Percentiles rank a stretch among this genome's conserved stretches.
Evolutionary conservation across 805 yeast species (phyloP).

Genomic region (Priceomyces melissophilus): DNA sequence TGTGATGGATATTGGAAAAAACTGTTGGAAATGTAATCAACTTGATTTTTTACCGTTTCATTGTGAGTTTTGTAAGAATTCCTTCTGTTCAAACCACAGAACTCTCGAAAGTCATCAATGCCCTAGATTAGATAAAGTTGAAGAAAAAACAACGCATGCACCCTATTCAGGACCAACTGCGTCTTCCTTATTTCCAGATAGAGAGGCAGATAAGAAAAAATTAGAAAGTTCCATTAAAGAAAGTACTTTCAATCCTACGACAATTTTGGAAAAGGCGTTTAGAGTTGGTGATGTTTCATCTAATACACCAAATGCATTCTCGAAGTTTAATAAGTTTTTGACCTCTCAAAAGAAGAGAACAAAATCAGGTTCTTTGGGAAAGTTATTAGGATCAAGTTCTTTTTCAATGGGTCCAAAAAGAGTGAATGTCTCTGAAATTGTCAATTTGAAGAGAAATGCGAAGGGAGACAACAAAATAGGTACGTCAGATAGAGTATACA

Average conservation of each 20-base stretch:
- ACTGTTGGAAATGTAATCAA: slow-evolving; percentile 49
- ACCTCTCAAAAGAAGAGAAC: slow-evolving; percentile 18
- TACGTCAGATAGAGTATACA: slow-evolving; percentile 43
- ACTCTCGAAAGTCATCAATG: slow-evolving; percentile 31
- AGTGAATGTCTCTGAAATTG: slow-evolving; percentile 19
- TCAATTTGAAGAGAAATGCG: slow-evolving; percentile 43
- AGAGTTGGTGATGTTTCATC: slow-evolving; percentile 26
- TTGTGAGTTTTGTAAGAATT: slow-evolving; percentile 46
- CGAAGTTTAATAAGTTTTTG: slow-evolving; percentile 25
- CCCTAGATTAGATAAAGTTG: slow-evolving; percentile 12
- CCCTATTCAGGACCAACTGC: slow-evolving; percentile 34
- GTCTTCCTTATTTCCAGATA: slow-evolving; percentile 49
- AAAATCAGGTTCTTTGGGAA: slow-evolving; percentile 6
- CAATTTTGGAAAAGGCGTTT: slow-evolving; percentile 20
- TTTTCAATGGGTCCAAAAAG: slow-evolving; percentile 6
- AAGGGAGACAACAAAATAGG: slow-evolving; percentile 50
- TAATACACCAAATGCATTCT: slow-evolving; percentile 20
- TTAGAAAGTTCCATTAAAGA: slow-evolving; percentile 25
- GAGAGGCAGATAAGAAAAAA: slow-evolving; percentile 37
- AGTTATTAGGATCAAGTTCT: slow-evolving; percentile 5
- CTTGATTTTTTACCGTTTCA: slow-evolving; percentile 58
- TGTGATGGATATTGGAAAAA: slow-evolving; percentile 55
- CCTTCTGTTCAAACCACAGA: slow-evolving; percentile 52
- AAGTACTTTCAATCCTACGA: slow-evolving; percentile 19
- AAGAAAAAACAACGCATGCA: neutral